Percentiles rank a stretch among this genome's conserved stretches.
Evolutionary conservation across 495 filamentous ascomycete species (phyloP).

Genomic region (Aspergillus haitiensis): DNA sequence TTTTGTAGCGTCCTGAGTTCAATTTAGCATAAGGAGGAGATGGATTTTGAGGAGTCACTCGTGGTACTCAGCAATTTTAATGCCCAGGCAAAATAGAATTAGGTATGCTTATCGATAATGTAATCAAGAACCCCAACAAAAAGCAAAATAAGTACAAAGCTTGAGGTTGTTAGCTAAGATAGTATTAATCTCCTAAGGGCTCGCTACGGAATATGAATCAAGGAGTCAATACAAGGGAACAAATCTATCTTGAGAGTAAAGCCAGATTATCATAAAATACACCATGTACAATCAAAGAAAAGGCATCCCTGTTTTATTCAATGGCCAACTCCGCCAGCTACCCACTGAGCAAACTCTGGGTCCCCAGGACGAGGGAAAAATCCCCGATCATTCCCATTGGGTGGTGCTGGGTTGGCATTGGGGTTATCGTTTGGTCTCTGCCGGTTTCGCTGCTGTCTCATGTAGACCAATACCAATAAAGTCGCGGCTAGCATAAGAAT

Average conservation of each 20-base stretch:
- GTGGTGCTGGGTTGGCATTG: slow-evolving; percentile 33
- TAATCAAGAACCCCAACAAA: too few relatives aligned
- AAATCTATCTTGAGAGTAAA: slow-evolving; percentile 6
- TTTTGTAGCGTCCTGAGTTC: not conserved
- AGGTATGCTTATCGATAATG: too few relatives aligned
- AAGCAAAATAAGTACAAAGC: too few relatives aligned
- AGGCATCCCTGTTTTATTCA: slow-evolving; percentile 32
- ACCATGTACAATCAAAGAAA: slow-evolving; percentile 19
- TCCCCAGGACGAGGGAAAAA: slow-evolving; percentile 72
- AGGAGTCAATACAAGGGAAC: not conserved
- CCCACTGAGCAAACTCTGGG: slow-evolving; percentile 72
- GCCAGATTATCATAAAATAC: slow-evolving; percentile 21
- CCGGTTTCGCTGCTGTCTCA: slow-evolving; percentile 73
- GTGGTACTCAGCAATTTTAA: too few relatives aligned
- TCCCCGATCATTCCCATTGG: slow-evolving; percentile 56
- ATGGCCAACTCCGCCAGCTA: slow-evolving; percentile 74
- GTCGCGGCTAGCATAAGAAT: slow-evolving; percentile 76
- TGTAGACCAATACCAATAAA: slow-evolving; percentile 76
- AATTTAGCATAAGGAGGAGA: not conserved
- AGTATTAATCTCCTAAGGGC: too few relatives aligned
- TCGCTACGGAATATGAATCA: too few relatives aligned
- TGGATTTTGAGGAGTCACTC: too few relatives aligned
- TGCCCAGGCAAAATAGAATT: too few relatives aligned
- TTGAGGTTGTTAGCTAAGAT: too few relatives aligned
- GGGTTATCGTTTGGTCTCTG: slow-evolving; percentile 49